Percentiles rank a stretch among this genome's conserved stretches.
These are phyloP conservation scores for Tulasnella calospora DNA, from an alignment of 768 basidiomycete species.

Conservation along the genomic window DNA sequence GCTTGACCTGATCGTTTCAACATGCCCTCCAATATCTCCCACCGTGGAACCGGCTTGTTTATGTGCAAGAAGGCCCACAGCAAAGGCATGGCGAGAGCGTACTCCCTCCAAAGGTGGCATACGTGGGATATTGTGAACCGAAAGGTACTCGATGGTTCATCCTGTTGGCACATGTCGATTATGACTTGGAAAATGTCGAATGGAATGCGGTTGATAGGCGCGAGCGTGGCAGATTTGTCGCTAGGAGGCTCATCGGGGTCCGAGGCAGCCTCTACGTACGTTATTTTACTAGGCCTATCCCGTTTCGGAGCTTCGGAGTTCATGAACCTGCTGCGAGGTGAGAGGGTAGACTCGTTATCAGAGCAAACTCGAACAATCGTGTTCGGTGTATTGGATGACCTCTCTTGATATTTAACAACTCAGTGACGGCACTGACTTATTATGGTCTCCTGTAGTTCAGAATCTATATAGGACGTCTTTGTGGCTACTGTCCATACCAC, in stretches of 20 bases:
- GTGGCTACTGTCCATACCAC: too few species aligned
- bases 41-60: neutral
- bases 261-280: neutral
- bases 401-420: too few species aligned
- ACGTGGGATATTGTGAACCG: neutral
- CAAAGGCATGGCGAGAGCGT: neutral
- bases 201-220: neutral
- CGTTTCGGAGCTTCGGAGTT: neutral
- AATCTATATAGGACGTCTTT: too few species aligned
- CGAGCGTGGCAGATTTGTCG: neutral
- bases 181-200: neutral
- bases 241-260: neutral
- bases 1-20: neutral
- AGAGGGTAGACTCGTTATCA: too few species aligned
- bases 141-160: neutral
- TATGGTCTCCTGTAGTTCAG: too few species aligned
- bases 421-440: too few species aligned
- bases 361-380: too few species aligned
- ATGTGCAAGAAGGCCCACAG: neutral
- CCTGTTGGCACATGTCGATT: neutral
- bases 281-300: neutral
- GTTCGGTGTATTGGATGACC: too few species aligned
- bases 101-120: neutral
- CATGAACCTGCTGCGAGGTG: too few species aligned
- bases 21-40: neutral